Conservation (phyloP, 768 basidiomycete genomes). For the Cystofilobasidium ferigula region DNA sequence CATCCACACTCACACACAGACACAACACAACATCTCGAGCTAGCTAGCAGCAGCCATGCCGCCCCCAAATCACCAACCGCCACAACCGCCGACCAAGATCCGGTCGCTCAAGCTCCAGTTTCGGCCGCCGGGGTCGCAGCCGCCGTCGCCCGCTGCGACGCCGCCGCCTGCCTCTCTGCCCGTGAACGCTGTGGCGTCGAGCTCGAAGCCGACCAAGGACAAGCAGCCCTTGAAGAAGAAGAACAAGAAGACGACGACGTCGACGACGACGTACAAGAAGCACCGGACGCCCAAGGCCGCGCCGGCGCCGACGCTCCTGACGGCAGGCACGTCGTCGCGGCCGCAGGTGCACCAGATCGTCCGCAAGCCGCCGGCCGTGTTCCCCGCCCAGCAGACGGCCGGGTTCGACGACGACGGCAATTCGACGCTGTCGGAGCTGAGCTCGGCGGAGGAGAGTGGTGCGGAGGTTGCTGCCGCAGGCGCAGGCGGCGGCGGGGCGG, state of each 20-base stretch:
- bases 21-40: not conserved
- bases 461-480: not conserved
- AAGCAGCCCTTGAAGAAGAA: conserved; percentile 15
- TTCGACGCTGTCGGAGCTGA: conserved; percentile 3
- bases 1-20: not conserved
- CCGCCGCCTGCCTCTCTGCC: not conserved
- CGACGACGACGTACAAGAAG: not conserved
- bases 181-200: not conserved
- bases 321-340: conserved; percentile 20
- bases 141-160: not conserved
- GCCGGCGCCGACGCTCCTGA: conserved; percentile 13
- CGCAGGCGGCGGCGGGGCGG: not conserved
- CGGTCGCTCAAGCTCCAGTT: conserved; percentile 3
- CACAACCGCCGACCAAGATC: conserved; percentile 4
- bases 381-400: not conserved
- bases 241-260: not conserved
- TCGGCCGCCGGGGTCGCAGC: not conserved
- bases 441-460: not conserved
- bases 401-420: conserved; percentile 9
- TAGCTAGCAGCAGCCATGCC: not conserved
- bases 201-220: not conserved
- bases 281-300: not conserved
- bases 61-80: not conserved
- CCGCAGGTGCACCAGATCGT: conserved; percentile 20
- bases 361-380: conserved; percentile 1